Evolutionary conservation across 257 asterid genomes (phyloP).

Genomic region (Jasminum sambac): DNA sequence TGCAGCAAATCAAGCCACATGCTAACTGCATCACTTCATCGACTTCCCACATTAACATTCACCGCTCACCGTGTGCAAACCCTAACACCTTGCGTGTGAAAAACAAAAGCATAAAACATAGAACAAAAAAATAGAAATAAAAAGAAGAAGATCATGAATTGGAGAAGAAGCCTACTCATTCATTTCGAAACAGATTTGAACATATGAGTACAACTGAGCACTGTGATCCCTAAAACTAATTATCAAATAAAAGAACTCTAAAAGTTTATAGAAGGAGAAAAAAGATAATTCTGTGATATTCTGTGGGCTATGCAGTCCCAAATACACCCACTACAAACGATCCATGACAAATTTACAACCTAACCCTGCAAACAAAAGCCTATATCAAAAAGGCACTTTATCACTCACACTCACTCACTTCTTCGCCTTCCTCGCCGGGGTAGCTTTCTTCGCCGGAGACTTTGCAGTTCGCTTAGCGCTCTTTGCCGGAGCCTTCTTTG

Average conservation of each 20-base stretch:
- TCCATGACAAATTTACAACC: slow-evolving; percentile 40
- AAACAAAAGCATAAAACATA: not conserved
- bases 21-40: not conserved
- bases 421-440: slow-evolving; percentile 42
- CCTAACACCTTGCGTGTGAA: slow-evolving; percentile 17
- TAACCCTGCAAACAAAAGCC: slow-evolving; percentile 44
- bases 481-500: slow-evolving; percentile 36
- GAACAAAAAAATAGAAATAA: not conserved
- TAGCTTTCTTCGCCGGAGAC: slow-evolving; percentile 46
- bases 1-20: slow-evolving; percentile 1
- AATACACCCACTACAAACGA: slow-evolving; percentile 29
- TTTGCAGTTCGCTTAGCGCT: slow-evolving; percentile 32
- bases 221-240: slow-evolving; percentile 21
- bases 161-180: slow-evolving; percentile 15
- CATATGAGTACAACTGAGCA: slow-evolving; percentile 17
- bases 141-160: not conserved
- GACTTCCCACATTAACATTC: slow-evolving; percentile 9
- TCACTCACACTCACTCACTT: slow-evolving; percentile 27
- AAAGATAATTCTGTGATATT: slow-evolving; percentile 27
- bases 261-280: not conserved
- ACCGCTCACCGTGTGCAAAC: slow-evolving; percentile 19
- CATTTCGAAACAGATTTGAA: slow-evolving; percentile 22
- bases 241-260: not conserved
- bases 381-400: slow-evolving; percentile 25
- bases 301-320: slow-evolving; percentile 19